A percentile compares a stretch with the other conserved stretches of the same genome.
Conservation (phyloP, 129 eudicot species). For the Deinandra increscens region DNA sequence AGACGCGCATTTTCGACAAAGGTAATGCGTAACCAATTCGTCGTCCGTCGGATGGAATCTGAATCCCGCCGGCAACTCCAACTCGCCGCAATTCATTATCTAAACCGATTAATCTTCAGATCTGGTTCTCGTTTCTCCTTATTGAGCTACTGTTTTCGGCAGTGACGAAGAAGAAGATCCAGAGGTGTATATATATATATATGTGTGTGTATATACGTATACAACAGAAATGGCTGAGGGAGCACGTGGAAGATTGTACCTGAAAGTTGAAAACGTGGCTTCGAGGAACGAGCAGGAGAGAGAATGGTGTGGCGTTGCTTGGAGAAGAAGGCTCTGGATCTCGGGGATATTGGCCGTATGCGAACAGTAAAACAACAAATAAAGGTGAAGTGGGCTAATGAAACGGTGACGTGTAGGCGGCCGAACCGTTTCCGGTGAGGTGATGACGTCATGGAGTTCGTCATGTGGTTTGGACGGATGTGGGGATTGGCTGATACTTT, state of each 20-base stretch:
- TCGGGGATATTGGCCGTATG: slow-evolving; percentile 4
- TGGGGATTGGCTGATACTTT: slow-evolving; percentile 11
- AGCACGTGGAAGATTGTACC: slow-evolving; percentile 29
- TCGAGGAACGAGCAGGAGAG: slow-evolving; percentile 35
- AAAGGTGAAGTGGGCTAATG: slow-evolving; percentile 27
- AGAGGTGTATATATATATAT: not conserved
- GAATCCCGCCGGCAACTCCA: slow-evolving; percentile 59
- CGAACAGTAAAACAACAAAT: not conserved
- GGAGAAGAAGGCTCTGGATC: slow-evolving; percentile 33
- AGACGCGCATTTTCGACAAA: slow-evolving; percentile 56
- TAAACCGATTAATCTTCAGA: not conserved
- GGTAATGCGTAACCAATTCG: slow-evolving; percentile 57
- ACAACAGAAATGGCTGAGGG: not conserved
- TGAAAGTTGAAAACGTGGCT: slow-evolving; percentile 31
- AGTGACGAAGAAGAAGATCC: not conserved
- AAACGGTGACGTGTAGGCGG: slow-evolving; percentile 21
- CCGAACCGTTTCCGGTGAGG: not conserved
- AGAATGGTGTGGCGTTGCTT: slow-evolving; percentile 1
- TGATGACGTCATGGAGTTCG: slow-evolving; percentile 44
- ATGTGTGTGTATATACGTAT: too few species aligned
- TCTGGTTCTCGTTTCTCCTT: not conserved
- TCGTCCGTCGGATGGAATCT: slow-evolving; percentile 69
- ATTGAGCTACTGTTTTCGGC: not conserved
- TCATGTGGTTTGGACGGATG: slow-evolving; percentile 29
- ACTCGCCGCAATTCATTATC: slow-evolving; percentile 39